A percentile compares a stretch with the other conserved stretches of the same genome.
Evolutionary conservation across 768 basidiomycete species (phyloP).

Genomic region (Rhodocollybia butyracea): DNA sequence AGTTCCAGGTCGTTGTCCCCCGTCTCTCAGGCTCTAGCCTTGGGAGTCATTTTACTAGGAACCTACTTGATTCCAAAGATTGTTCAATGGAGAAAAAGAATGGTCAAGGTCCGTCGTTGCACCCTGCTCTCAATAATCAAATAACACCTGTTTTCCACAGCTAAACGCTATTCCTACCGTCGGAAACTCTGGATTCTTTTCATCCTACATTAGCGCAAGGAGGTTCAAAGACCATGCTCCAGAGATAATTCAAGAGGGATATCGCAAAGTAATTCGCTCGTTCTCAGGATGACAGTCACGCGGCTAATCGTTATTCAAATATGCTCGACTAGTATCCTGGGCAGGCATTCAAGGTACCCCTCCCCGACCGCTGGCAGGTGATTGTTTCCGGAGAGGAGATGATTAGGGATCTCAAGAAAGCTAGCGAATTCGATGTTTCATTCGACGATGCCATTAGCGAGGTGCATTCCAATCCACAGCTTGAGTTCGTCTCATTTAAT

Average conservation of each 20-base stretch:
- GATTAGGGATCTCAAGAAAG: slow-evolving; percentile 31
- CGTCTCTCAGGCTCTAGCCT: not conserved
- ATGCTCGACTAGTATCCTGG: slow-evolving; percentile 1
- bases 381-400: slow-evolving; percentile 25
- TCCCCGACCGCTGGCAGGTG: slow-evolving; percentile 27
- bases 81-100: not conserved
- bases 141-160: not conserved
- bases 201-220: not conserved
- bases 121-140: not conserved
- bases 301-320: not conserved
- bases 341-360: slow-evolving; percentile 19
- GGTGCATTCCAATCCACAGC: not conserved
- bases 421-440: slow-evolving; percentile 27
- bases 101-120: not conserved
- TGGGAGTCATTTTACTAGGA: not conserved
- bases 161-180: slow-evolving; percentile 10
- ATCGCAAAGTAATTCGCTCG: slow-evolving; percentile 9
- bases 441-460: slow-evolving; percentile 8
- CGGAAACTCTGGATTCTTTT: slow-evolving; percentile 8
- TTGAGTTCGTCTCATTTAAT: too few relatives aligned
- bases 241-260: slow-evolving; percentile 12
- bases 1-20: not conserved
- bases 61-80: not conserved
- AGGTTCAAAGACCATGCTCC: not conserved
- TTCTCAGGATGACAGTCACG: not conserved